Percentiles rank a stretch among this genome's conserved stretches.
Evolutionary conservation across 768 basidiomycete species (phyloP).

Genomic region (Holtermanniella nyarrowii): DNA sequence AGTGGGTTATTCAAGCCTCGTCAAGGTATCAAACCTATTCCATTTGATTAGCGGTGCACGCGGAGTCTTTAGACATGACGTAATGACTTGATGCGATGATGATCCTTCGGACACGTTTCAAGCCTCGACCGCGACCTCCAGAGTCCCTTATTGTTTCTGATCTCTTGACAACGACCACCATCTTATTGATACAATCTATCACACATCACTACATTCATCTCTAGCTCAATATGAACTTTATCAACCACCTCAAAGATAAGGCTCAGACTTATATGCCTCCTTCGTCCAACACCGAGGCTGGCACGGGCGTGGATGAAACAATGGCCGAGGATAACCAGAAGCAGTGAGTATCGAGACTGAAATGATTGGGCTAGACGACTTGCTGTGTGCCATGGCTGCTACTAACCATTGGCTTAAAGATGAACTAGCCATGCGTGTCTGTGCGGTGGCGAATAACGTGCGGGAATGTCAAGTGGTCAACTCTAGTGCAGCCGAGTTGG

Average conservation of each 20-base stretch:
- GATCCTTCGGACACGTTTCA: too few relatives aligned
- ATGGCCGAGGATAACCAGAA: background rate
- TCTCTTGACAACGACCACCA: background rate
- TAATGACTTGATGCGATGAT: background rate
- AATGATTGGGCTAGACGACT: too few relatives aligned
- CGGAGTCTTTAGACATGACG: background rate
- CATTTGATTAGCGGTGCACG: conserved; percentile 26
- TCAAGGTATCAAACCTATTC: conserved; percentile 35
- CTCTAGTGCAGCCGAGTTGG: too few relatives aligned
- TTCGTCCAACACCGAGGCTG: background rate
- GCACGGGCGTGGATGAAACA: background rate
- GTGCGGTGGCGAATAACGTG: too few relatives aligned
- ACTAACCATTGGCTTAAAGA: too few relatives aligned
- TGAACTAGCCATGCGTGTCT: too few relatives aligned
- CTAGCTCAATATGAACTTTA: background rate
- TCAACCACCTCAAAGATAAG: background rate
- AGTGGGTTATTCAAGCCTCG: conserved; percentile 13
- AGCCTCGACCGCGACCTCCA: too few relatives aligned
- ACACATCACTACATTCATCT: too few relatives aligned
- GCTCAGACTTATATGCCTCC: background rate
- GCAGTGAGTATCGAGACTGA: background rate
- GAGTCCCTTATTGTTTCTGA: background rate
- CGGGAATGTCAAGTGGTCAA: too few relatives aligned
- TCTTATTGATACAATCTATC: too few relatives aligned
- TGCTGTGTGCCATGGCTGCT: too few relatives aligned